Evolutionary conservation across 495 filamentous ascomycete species (phyloP), one percentile per base, ranked within the genome.

Genomic region (Hamigera avellanea): DNA sequence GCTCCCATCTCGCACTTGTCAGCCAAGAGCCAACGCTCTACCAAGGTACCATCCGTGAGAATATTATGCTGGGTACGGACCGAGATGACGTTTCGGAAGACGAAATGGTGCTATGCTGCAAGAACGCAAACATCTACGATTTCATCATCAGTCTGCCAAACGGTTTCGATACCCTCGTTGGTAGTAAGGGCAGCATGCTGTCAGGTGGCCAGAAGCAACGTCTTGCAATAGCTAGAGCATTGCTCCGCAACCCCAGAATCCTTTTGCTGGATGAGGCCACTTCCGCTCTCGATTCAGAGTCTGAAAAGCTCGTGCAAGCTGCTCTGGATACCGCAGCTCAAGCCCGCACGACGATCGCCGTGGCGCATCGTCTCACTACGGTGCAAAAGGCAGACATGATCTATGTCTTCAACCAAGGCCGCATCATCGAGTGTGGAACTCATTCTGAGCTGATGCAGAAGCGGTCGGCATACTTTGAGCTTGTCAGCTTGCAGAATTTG

Each of bases 121-220:
- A 40, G 8, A 44, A 50, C 13, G 60, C 59, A 8, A 62, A 64
- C 32, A 43, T 43, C 0, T 43, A 45, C 32, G 49, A 54, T 23
- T 61, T 66, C 36, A 49, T 66, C 7, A 14, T 33, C 14, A 17
- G 14, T 33, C n/a, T n/a, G n/a, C n/a, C 21, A 23, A 9, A 23
- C 9, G 21, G 9, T 9, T 23, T 23, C 9, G 4, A 4, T 4
- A 93, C 85, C 8, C 45, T 79, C 10, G 80, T 86, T 25, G 85
- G 85, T 16, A 78, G 67, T 27, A 86, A 85, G 52, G 85, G 85
- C 36, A 67, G 74, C 37, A 76, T 83, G 57, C 65, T 93, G 14
- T 85, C 80, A 6, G 83, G 86, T 19, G 85, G 85, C 5, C 85
- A 93, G 54, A 86, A 86, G 46, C 85, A 93, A 50, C 77, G 85